Base-by-base conservation (phyloP, 441 rosid species). In the Eutrema salsugineum region DNA sequence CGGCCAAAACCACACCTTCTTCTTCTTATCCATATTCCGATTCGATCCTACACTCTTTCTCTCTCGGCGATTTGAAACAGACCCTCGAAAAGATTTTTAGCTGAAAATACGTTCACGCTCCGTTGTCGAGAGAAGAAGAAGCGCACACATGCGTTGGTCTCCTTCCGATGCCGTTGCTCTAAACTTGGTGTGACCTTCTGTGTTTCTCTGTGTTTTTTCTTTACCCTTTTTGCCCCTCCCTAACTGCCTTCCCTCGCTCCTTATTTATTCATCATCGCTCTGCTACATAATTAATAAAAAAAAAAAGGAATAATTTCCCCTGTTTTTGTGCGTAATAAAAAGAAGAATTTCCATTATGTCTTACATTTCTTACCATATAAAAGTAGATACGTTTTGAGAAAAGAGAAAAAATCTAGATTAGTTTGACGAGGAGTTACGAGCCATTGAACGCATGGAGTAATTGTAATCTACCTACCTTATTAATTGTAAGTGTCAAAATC, bases 1-100 rank as follows among this genome's bases (percentile, higher is more conserved):
- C 47, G 74, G 47, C 69, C 81, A 72, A 49, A 72, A 66, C 78
- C 81, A 78, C 17, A 44, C 69, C 70, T 46, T 72, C 68, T 24
- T 73, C 65, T 6, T 70, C 61, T 12, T 70, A 35, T 11, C 46
- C 54, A 67, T 73, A 67, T 73, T 7, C 3, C 61, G 30, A 73
- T 66, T 66, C 33, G 70, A 72, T 44, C 30, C 12, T 17, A 24
- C 10, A 5, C 48, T 22, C 54, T 57, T 24, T 38, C 17, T 33
- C 5, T 42, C 61, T 39, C 56, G 7, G 7, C 24, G 11, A 3
- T 59, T 59, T 10, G 15, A 9, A 35, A 35, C 39, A 2, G 39
- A 35, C 22, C 1, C 8, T n/a, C 14, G 47, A 16, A 22, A 16
- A 22, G 12, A 68, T 39, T n/a, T 57, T 40, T 24, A 63, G 46